phyloP scores from a whole-genome alignment of 805 yeast genomes.

The Starmerella floris region DNA sequence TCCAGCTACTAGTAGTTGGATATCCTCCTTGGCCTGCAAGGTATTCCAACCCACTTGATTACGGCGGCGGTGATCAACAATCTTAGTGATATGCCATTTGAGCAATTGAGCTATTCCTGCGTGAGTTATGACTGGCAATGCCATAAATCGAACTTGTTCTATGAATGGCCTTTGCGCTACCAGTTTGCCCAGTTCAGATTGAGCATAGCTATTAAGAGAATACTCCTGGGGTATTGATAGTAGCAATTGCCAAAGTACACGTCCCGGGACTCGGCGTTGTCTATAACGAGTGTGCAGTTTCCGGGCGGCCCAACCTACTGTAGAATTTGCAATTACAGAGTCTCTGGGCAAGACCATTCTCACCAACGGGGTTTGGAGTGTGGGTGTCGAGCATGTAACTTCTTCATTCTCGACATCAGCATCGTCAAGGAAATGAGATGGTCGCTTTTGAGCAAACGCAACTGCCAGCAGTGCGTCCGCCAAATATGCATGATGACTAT shows the following conservation, averaged over 20 bases:
- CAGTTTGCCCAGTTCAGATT: conserved; percentile 3
- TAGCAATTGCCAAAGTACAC: conserved; percentile 23
- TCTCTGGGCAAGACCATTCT: background rate
- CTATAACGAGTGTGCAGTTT: background rate
- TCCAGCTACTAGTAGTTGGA: conserved; percentile 23
- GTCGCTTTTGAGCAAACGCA: conserved; percentile 20
- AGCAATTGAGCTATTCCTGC: conserved; percentile 18
- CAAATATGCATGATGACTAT: conserved; percentile 1
- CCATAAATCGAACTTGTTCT: conserved; percentile 26
- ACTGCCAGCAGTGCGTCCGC: conserved; percentile 22
- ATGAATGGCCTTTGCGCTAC: conserved; percentile 23
- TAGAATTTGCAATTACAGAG: background rate
- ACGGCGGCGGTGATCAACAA: conserved; percentile 1
- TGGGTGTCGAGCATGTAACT: background rate
- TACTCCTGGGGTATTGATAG: conserved; percentile 10
- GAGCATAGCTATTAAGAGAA: conserved; percentile 1
- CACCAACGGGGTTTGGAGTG: background rate
- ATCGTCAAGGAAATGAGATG: background rate
- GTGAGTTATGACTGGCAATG: conserved; percentile 17
- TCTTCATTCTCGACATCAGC: background rate
- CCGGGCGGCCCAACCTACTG: conserved; percentile 8
- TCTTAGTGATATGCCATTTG: conserved; percentile 9
- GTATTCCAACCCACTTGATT: conserved; percentile 1
- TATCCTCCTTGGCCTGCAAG: conserved; percentile 20
- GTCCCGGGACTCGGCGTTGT: conserved; percentile 11